Evolutionary conservation across 352 stramenopile species (phyloP).

Genomic region (Phytophthora boehmeriae): DNA sequence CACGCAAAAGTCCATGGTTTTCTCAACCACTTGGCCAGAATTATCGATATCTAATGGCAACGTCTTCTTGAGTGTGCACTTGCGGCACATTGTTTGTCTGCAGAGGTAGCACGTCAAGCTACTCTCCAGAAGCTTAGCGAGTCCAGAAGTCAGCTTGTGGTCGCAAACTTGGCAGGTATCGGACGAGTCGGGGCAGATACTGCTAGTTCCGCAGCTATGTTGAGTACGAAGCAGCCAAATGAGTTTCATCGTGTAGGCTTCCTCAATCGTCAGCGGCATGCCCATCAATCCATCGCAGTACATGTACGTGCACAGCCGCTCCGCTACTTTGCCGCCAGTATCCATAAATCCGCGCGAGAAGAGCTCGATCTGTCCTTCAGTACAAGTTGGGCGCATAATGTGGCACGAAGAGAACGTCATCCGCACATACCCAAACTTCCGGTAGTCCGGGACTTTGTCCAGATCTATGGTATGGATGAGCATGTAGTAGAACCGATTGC

Average conservation of each 20-base stretch:
- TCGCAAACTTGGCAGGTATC: slow-evolving; percentile 34
- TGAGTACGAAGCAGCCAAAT: slow-evolving; percentile 24
- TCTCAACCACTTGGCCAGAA: slow-evolving; percentile 22
- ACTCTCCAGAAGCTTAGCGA: slow-evolving; percentile 29
- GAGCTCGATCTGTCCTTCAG: slow-evolving; percentile 27
- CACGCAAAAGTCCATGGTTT: slow-evolving; percentile 54
- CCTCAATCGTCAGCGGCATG: slow-evolving; percentile 35
- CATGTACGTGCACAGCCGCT: slow-evolving; percentile 24
- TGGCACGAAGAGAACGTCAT: slow-evolving; percentile 40
- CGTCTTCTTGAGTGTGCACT: slow-evolving; percentile 54
- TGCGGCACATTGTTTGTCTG: slow-evolving; percentile 37
- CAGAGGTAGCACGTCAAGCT: slow-evolving; percentile 40
- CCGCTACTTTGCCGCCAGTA: slow-evolving; percentile 22
- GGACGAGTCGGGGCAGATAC: slow-evolving; percentile 4
- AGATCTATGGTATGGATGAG: slow-evolving; percentile 43
- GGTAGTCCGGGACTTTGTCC: slow-evolving; percentile 20
- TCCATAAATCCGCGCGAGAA: slow-evolving; percentile 45
- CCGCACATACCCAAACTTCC: slow-evolving; percentile 36
- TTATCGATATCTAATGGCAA: slow-evolving; percentile 20
- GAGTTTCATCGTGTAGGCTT: slow-evolving; percentile 48
- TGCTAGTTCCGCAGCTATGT: slow-evolving; percentile 8
- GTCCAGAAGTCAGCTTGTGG: slow-evolving; percentile 20
- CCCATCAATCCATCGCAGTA: slow-evolving; percentile 26
- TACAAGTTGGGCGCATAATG: slow-evolving; percentile 27
- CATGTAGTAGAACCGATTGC: slow-evolving; percentile 27